A percentile compares a stretch with the other conserved stretches of the same genome.
phyloP scores from a whole-genome alignment of 1,284 basidiomycete species.

The Leccinum fallax region DNA sequence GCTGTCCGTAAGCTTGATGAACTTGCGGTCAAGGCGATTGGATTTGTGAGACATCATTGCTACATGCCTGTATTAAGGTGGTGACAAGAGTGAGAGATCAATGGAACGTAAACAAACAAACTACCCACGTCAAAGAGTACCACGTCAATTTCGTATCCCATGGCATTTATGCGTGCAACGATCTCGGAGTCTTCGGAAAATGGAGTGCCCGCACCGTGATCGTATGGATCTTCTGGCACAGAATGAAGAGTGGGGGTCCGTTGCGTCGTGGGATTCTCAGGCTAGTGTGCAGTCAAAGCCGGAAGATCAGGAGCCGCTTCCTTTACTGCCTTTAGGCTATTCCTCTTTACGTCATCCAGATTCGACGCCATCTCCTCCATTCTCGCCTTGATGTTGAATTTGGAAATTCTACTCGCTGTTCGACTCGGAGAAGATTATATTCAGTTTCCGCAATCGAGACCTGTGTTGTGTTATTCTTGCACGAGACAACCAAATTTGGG shows the following conservation, averaged over 20 bases:
- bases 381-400: neutral
- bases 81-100: too few species aligned
- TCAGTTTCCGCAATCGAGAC: neutral
- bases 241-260: neutral
- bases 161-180: neutral
- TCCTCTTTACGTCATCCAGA: neutral
- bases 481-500: neutral
- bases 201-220: neutral
- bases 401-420: neutral
- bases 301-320: neutral
- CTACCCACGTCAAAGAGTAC: neutral
- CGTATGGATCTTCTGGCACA: neutral
- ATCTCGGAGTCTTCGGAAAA: neutral
- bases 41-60: too few species aligned
- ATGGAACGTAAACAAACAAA: too few species aligned
- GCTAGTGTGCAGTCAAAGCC: neutral
- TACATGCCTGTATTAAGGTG: too few species aligned
- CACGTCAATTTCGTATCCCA: neutral
- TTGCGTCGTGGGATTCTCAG: neutral
- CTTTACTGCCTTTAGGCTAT: neutral
- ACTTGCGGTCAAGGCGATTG: neutral
- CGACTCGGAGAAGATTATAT: neutral
- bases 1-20: neutral
- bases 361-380: neutral
- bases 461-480: neutral